Base-by-base conservation (phyloP, 768 basidiomycete genomes). In the Termitomyces sp. region DNA sequence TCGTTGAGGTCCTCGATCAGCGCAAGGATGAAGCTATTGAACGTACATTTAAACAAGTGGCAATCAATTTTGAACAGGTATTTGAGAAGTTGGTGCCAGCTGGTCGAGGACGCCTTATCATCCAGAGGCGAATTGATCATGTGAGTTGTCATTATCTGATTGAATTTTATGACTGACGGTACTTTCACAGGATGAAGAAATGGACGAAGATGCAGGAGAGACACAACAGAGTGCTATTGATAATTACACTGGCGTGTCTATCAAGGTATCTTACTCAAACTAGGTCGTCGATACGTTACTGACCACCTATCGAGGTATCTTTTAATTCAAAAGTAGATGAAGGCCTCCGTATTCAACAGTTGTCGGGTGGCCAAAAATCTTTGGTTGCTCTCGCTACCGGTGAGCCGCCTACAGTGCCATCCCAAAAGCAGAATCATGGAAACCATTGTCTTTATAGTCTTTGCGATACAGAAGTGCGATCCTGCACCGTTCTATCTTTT, bases 401-500 rank as follows among this genome's bases (percentile, higher is more conserved):
- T 92, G 59, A 30, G 74, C 60, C 11, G 14, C n/a, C 43, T 11
- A 30, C 30, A 22, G 41, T 14, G 26, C n/a, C 22, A 14, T 30
- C 30, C 13, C 26, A 11, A 11, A 9, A 26, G 18, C 36, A 38
- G 35, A 26, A 28, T 24, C 16, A 16, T 52, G 5, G 7, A 14
- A 64, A 40, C 18, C 54, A 43, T 35, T 11, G 38, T 43, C 51
- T 18, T 48, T 32, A 0, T 66, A 92, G 95, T 99, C 26, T 98
- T 99, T 66, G 94, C 96, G 16, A 98, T 98, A 63, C 97, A 99
- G 73, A 98, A 97, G 72, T 98, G 96, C 68, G 97, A 99, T 66
- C 97, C 97, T 2, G 96, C 97, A 0, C 97, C 97, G 2, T 99
- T 99, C 76, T 98, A 98, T 71, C 79, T 99, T n/a, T 98, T 99